A percentile compares a stretch with the other conserved stretches of the same genome.
These are phyloP conservation scores for Lunasporangiospora selenospora DNA, from an alignment of 192 early-diverging fungal genomes.

Conservation along the genomic window DNA sequence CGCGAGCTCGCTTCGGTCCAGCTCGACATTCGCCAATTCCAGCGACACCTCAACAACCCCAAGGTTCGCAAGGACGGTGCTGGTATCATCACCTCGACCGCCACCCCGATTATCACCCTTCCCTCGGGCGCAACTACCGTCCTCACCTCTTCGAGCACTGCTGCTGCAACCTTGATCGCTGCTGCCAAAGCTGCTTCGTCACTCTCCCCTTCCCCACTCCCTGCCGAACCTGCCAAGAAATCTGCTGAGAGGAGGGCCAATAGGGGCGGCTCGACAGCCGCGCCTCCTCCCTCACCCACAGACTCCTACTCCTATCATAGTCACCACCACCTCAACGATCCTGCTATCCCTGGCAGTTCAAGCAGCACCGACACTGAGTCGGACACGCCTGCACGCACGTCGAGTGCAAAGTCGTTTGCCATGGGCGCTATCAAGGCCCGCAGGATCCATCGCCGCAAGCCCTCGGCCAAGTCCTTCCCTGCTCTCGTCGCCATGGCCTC, in stretches of 20 bases:
- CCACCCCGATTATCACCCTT: constrained; percentile 37
- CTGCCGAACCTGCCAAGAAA: constrained; percentile 9
- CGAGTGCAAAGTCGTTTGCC: constrained; percentile 14
- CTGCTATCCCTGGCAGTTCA: neutral
- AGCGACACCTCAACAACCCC: constrained; percentile 42
- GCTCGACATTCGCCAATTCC: constrained; percentile 45
- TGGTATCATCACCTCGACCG: constrained; percentile 46
- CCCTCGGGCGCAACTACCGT: constrained; percentile 44
- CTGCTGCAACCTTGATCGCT: constrained; percentile 31
- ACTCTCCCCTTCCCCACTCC: too few species aligned
- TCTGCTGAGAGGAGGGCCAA: neutral
- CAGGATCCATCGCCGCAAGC: constrained; percentile 21
- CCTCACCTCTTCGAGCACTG: constrained; percentile 16
- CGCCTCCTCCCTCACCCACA: constrained; percentile 6
- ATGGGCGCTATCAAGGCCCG: constrained; percentile 36
- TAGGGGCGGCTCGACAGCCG: too few species aligned
- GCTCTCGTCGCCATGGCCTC: neutral
- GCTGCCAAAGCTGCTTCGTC: constrained; percentile 24
- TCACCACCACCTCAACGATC: neutral
- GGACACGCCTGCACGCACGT: constrained; percentile 5
- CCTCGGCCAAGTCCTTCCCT: neutral
- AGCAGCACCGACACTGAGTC: constrained; percentile 37
- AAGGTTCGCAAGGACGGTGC: constrained; percentile 44
- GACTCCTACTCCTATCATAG: neutral
- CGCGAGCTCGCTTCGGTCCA: constrained; percentile 42